Evolutionary conservation across 1,139 yeast species (phyloP), one percentile per base, ranked within the genome.

Genomic region (Wickerhamiella pararugosa): DNA sequence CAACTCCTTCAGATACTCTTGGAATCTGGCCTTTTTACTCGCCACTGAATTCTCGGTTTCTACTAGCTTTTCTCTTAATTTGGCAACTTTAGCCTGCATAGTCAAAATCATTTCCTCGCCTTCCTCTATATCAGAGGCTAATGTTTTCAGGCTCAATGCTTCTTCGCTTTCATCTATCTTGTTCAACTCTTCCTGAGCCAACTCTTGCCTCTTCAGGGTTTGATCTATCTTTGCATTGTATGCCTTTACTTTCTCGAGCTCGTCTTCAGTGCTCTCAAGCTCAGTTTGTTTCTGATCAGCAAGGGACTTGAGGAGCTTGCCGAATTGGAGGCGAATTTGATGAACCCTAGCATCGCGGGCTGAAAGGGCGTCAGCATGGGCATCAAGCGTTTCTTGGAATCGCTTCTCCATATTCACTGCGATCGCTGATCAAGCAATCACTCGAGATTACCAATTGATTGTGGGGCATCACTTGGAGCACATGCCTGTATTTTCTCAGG

Each of bases 281-380:
- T 53, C 52, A 3, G 39, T 7, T 11, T 26, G 44, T 7, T 47
- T 43, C 36, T 50, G 49, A 29, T 42, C 43, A 34, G 40, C 47
- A 32, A 51, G 44, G 33, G 44, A 46, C 6, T 42, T 36, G 49
- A 53, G 48, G 11, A 50, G 43, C 38, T 46, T 34, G 8, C 44
- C 43, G 28, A 53, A 51, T 10, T 52, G 55, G 25, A 41, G 39
- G 2, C 57, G 45, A 4, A 53, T 46, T 9, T 41, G 37, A n/a
- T 40, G 42, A 33, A 53, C 41, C 40, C 42, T 36, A n/a, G 53
- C 45, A 29, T 43, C 44, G 7, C 45, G 46, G 6, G 36, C 43
- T 29, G 46, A 40, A 7, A 53, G 48, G 25, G 53, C 55, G 40
- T 52, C 54, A 45, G 53, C 51, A 39, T 53, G 56, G 37, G 41